A percentile compares a stretch with the other conserved stretches of the same genome.
phyloP scores from a whole-genome alignment of 371 early-diverging fungal genomes.

The Massospora cicadina region DNA sequence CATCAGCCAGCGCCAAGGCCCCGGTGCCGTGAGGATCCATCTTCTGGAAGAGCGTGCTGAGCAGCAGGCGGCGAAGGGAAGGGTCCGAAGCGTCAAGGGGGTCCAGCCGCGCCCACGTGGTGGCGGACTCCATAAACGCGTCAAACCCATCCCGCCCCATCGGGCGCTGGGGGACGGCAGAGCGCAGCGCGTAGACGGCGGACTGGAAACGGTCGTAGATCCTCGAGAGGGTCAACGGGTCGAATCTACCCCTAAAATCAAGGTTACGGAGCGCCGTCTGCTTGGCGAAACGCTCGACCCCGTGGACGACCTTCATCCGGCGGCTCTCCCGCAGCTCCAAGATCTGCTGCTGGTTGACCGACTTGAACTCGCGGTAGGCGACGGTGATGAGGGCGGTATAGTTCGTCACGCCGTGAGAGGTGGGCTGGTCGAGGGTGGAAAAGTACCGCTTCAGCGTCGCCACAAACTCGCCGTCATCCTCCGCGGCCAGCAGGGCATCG shows the following conservation, averaged over 20 bases:
- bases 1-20: neutral
- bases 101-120: conserved; percentile 32
- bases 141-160: conserved; percentile 47
- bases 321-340: conserved; percentile 67
- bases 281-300: conserved; percentile 84
- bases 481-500: conserved; percentile 56
- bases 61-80: neutral
- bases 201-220: conserved; percentile 79
- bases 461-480: conserved; percentile 87
- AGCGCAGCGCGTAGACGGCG: conserved; percentile 48
- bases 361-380: conserved; percentile 81
- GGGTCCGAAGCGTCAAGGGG: conserved; percentile 11
- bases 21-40: neutral
- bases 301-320: conserved; percentile 88
- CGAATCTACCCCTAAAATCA: conserved; percentile 45
- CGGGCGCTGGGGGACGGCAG: conserved; percentile 8
- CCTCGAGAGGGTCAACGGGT: conserved; percentile 62
- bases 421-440: conserved; percentile 38
- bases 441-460: conserved; percentile 59
- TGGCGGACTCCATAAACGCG: conserved; percentile 31
- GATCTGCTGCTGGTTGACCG: conserved; percentile 56
- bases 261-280: conserved; percentile 72
- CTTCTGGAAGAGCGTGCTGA: neutral
- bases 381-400: conserved; percentile 83
- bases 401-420: conserved; percentile 46